Evolutionary conservation across 129 eudicot species (phyloP).

Genomic region (Artemisia tridentata): DNA sequence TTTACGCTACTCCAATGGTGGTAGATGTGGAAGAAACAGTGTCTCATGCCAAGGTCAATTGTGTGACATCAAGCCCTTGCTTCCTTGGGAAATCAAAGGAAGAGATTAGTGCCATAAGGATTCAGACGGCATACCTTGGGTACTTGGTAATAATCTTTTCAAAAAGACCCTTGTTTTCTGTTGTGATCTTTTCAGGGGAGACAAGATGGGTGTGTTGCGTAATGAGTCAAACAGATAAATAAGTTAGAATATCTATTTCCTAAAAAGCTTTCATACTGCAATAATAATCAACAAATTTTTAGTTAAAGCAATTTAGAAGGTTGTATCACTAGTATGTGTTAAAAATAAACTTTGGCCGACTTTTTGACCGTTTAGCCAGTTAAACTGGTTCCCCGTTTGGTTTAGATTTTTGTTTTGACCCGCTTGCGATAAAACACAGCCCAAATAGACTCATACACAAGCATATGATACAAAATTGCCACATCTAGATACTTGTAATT

Average conservation of each 20-base stretch:
- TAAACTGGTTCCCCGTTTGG: background rate
- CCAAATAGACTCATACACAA: background rate
- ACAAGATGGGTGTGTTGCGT: background rate
- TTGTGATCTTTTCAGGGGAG: background rate
- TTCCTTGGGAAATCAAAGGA: slow-evolving; percentile 46
- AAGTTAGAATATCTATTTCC: no score
- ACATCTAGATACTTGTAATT: background rate
- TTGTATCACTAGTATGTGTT: no score
- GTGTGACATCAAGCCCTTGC: slow-evolving; percentile 29
- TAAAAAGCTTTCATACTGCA: no score
- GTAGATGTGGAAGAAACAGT: slow-evolving; percentile 47
- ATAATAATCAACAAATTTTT: background rate
- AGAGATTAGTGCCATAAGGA: slow-evolving; percentile 53
- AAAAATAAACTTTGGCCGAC: background rate
- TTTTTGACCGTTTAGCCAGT: background rate
- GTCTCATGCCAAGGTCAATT: slow-evolving; percentile 43
- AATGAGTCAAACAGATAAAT: background rate
- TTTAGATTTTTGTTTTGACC: background rate
- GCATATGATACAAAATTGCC: background rate
- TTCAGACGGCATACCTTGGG: slow-evolving; percentile 58
- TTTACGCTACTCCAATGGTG: slow-evolving; percentile 32
- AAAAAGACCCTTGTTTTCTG: background rate
- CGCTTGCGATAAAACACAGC: background rate
- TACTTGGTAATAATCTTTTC: slow-evolving; percentile 44
- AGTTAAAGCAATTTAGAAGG: no score